Conservation (phyloP, 768 basidiomycete genomes). For the Leccinum rimulosum region DNA sequence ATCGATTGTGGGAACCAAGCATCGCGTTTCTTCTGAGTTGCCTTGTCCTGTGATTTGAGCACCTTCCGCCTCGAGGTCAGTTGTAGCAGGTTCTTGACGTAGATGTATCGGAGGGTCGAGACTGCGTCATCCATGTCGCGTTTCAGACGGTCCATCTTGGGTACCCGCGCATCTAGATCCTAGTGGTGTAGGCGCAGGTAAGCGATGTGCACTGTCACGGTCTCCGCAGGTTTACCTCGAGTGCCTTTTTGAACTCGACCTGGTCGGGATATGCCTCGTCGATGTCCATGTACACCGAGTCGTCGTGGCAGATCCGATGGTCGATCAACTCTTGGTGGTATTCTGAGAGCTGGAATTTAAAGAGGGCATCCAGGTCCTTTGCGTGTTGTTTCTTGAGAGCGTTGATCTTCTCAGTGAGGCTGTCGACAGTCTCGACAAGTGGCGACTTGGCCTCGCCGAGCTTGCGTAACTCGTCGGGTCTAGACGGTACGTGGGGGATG, state of each 20-base stretch:
- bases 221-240: constrained; percentile 12
- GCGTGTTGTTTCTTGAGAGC: constrained; percentile 30
- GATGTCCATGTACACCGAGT: constrained; percentile 28
- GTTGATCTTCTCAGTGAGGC: constrained; percentile 28
- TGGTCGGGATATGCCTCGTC: constrained; percentile 25
- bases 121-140: constrained; percentile 29
- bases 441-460: constrained; percentile 15
- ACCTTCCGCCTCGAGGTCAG: constrained; percentile 13
- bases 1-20: constrained; percentile 33
- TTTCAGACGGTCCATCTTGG: constrained; percentile 20
- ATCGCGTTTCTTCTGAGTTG: constrained; percentile 27
- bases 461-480: constrained; percentile 20
- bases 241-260: constrained; percentile 25
- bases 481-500: not conserved
- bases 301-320: constrained; percentile 23
- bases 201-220: not conserved
- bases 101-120: constrained; percentile 29
- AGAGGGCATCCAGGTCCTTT: constrained; percentile 31
- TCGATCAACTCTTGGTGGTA: constrained; percentile 35
- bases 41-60: constrained; percentile 20
- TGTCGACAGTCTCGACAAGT: constrained; percentile 25
- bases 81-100: constrained; percentile 25
- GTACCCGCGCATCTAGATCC: constrained; percentile 19
- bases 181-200: constrained; percentile 2
- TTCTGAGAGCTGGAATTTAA: constrained; percentile 28